Evolutionary conservation across 2,329 filamentous ascomycete genomes (phyloP), one percentile per base, ranked within the genome.

Genomic region (Hyphodiscus sp.): DNA sequence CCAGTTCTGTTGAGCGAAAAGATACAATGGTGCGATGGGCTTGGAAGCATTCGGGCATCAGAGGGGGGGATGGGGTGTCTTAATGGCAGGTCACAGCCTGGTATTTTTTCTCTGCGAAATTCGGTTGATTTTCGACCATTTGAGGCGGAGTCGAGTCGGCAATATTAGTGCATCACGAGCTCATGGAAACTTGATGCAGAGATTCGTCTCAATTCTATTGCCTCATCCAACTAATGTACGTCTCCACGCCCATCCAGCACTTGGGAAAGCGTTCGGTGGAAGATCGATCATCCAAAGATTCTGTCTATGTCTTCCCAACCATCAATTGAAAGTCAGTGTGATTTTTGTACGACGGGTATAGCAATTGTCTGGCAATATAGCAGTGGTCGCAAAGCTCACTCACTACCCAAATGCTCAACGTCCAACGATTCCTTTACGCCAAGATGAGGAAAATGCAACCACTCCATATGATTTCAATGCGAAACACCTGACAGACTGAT

Each of bases 261-360:
- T 66, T 66, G 64, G 64, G 61, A 64, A 63, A 64, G 63, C 63
- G 63, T 66, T 62, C 60, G 60, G 49, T 55, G 52, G 55, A 58
- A 56, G 54, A 16, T 50, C 26, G 54, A 16, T 50, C 26, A 48
- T 41, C 51, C 54, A 60, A 58, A 50, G 52, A 48, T 41, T 49
- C 26, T 54, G 53, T 62, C 56, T 62, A 61, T 56, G 47, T 55
- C 56, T 60, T 55, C 61, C 57, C 42, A 52, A 49, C 41, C 43
- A 57, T 59, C 42, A 50, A 42, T 58, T 53, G 55, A 56, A 61
- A 58, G 58, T 64, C 59, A 63, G 60, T 61, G 45, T 41, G 58
- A 50, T 54, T 58, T 58, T 52, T 54, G 46, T 51, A 53, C 58
- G 55, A 58, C 60, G 58, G 61, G 63, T 66, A 66, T 65, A 66